A percentile compares a stretch with the other conserved stretches of the same genome.
Conservation (phyloP, 306 rosid species). For the Vachellia pachyceras region DNA sequence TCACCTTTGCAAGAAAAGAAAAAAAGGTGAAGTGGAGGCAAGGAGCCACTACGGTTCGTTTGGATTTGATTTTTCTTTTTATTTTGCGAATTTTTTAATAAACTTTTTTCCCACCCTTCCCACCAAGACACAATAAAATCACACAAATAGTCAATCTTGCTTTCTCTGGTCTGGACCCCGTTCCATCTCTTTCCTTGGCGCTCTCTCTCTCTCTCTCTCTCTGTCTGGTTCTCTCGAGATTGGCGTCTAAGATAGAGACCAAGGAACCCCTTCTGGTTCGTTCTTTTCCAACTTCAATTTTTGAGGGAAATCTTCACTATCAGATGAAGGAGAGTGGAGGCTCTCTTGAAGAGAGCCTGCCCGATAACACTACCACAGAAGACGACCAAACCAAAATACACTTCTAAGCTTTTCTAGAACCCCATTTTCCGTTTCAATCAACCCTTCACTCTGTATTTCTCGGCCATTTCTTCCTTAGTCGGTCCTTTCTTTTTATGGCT, state of each 20-base stretch:
- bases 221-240: constrained; percentile 63
- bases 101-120: constrained; percentile 36
- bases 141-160: constrained; percentile 32
- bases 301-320: constrained; percentile 15
- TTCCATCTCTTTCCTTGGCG: constrained; percentile 49
- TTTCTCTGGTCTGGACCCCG: constrained; percentile 12
- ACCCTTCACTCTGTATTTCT: background rate
- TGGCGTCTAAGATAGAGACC: constrained; percentile 55
- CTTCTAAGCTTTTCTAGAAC: background rate
- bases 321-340: constrained; percentile 94
- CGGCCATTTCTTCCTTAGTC: background rate
- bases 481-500: constrained; percentile 50
- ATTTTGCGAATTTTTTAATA: background rate
- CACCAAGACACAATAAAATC: constrained; percentile 41
- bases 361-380: constrained; percentile 49
- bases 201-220: too few relatives aligned
- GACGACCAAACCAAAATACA: constrained; percentile 36
- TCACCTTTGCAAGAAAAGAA: background rate
- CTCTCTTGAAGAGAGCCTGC: constrained; percentile 99
- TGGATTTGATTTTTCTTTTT: background rate
- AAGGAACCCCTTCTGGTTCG: constrained; percentile 1
- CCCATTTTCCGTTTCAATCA: constrained; percentile 22
- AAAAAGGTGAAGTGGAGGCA: background rate
- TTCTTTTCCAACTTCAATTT: background rate
- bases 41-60: background rate